These are phyloP conservation scores for Halteria grandinella DNA, from an alignment of 73 alveolate genomes.

Conservation along the genomic window DNA sequence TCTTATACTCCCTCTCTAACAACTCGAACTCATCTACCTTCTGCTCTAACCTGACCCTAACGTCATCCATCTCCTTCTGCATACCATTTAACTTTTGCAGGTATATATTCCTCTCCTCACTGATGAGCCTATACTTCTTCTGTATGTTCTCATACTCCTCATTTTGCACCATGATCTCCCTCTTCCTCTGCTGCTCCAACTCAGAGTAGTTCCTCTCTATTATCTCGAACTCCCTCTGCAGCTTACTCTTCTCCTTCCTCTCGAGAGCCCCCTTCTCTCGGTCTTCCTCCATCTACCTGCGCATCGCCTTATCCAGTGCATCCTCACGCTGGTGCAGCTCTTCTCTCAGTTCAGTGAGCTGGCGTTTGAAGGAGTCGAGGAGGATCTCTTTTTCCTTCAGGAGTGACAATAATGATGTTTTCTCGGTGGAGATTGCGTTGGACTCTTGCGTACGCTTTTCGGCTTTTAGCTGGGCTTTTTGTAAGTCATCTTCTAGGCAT, in stretches of 20 bases:
- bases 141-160: conserved; percentile 56
- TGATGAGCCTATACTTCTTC: conserved; percentile 39
- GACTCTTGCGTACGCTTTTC: conserved; percentile 53
- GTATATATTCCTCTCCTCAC: conserved; percentile 63
- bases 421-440: conserved; percentile 1
- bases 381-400: conserved; percentile 63
- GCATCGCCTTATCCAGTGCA: conserved; percentile 44
- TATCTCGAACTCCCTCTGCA: conserved; percentile 56
- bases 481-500: conserved; percentile 60
- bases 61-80: conserved; percentile 22
- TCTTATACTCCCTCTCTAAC: conserved; percentile 53
- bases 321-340: conserved; percentile 47
- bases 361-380: conserved; percentile 50
- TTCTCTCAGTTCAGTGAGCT: conserved; percentile 54
- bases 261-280: conserved; percentile 50
- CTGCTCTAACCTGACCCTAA: conserved; percentile 4
- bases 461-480: conserved; percentile 20
- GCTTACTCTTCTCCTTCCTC: conserved; percentile 50
- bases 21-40: conserved; percentile 51
- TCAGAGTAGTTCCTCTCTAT: conserved; percentile 41
- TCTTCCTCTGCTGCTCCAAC: conserved; percentile 43
- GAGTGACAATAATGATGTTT: conserved; percentile 10
- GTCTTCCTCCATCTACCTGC: conserved; percentile 46
- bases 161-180: not conserved
- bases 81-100: conserved; percentile 4